Percentiles rank a stretch among this genome's conserved stretches.
phyloP scores from a whole-genome alignment of 495 filamentous ascomycete species.

The Letharia lupina region DNA sequence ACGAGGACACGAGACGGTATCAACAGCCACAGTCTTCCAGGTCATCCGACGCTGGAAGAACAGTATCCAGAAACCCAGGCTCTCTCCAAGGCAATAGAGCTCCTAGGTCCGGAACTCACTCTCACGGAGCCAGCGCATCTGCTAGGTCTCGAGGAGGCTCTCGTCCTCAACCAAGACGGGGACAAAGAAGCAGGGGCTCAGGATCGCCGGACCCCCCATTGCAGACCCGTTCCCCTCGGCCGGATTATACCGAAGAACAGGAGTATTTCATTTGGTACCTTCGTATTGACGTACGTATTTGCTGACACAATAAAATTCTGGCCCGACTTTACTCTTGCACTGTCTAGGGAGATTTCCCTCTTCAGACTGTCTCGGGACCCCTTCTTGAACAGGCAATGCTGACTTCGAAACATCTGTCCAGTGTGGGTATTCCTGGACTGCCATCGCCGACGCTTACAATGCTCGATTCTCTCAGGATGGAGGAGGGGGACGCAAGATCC shows the following conservation, averaged over 20 bases:
- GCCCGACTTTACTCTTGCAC: background rate
- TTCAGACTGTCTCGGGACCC: background rate
- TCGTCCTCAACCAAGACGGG: constrained; percentile 3
- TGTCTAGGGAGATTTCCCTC: background rate
- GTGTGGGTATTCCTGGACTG: constrained; percentile 44
- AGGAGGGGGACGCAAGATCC: constrained; percentile 25
- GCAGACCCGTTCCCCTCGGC: constrained; percentile 12
- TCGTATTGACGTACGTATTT: constrained; percentile 35
- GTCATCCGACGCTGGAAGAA: background rate
- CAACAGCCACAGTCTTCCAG: constrained; percentile 4
- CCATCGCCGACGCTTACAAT: constrained; percentile 43
- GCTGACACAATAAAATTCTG: background rate
- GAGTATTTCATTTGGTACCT: constrained; percentile 51
- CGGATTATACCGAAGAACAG: constrained; percentile 42
- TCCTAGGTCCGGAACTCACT: background rate
- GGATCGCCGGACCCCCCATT: constrained; percentile 2
- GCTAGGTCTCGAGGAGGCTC: background rate
- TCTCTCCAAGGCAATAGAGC: constrained; percentile 1
- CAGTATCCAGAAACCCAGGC: constrained; percentile 1
- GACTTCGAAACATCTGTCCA: background rate
- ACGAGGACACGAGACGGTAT: constrained; percentile 8
- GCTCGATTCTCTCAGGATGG: constrained; percentile 37
- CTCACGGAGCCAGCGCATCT: background rate
- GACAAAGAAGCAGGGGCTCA: background rate
- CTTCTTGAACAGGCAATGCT: background rate